These are phyloP conservation scores for Kentomonas sorsogonicus DNA, from an alignment of 208 protist species.

Conservation along the genomic window DNA sequence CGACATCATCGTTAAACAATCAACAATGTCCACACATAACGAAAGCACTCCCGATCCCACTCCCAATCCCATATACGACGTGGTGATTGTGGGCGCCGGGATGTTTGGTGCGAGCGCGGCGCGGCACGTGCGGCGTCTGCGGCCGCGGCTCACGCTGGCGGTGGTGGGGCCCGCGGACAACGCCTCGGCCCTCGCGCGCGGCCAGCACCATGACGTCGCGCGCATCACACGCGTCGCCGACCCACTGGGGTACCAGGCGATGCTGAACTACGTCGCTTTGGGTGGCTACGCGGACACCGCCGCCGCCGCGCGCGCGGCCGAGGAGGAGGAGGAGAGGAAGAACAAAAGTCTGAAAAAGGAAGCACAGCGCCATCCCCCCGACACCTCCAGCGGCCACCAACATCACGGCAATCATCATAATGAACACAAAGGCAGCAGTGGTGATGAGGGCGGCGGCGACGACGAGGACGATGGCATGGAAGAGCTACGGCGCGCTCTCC, in stretches of 20 bases:
- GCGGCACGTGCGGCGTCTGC: constrained; percentile 15
- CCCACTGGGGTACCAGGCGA: constrained; percentile 8
- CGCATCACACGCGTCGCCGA: constrained; percentile 22
- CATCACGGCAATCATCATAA: too few relatives aligned
- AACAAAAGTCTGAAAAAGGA: too few relatives aligned
- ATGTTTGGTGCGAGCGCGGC: constrained; percentile 23
- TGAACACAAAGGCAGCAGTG: too few relatives aligned
- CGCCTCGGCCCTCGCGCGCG: constrained; percentile 14
- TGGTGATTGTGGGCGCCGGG: constrained; percentile 19
- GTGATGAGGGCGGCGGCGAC: too few relatives aligned
- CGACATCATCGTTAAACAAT: too few relatives aligned
- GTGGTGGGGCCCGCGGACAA: constrained; percentile 17
- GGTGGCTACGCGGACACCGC: constrained; percentile 16
- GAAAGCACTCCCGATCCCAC: background rate
- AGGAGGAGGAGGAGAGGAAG: too few relatives aligned
- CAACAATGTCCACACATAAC: background rate
- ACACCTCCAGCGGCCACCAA: too few relatives aligned
- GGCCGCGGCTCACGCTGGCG: constrained; percentile 12
- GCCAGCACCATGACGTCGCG: constrained; percentile 26
- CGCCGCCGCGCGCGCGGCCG: too few relatives aligned
- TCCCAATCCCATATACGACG: too few relatives aligned
- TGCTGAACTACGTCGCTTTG: constrained; percentile 16
- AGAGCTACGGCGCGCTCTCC: too few relatives aligned
- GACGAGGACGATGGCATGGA: too few relatives aligned
- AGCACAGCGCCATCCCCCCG: too few relatives aligned